phyloP scores from a whole-genome alignment of 1,284 basidiomycete genomes.

The Puccinia polysora region DNA sequence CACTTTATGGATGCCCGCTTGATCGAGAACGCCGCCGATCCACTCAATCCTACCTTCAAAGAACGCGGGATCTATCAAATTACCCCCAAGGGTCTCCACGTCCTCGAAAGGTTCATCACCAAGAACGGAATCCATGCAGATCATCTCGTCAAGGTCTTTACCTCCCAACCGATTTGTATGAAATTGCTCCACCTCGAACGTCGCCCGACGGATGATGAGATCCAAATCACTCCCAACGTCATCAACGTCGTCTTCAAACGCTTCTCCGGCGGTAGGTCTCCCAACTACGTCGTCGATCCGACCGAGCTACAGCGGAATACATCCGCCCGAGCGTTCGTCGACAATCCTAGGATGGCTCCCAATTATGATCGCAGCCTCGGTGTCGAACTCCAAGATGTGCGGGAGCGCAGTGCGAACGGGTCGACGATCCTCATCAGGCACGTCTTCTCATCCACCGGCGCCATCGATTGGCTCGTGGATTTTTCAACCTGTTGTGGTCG shows the following conservation, averaged over 20 bases:
- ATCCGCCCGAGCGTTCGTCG: slow-evolving; percentile 49
- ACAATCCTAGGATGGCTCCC: slow-evolving; percentile 50
- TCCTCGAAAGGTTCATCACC: slow-evolving; percentile 96
- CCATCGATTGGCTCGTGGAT: slow-evolving; percentile 94
- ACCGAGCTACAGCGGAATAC: slow-evolving; percentile 35
- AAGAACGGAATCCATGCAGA: slow-evolving; percentile 97
- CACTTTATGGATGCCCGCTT: slow-evolving; percentile 98
- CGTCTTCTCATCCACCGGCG: slow-evolving; percentile 78
- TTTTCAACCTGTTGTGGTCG: slow-evolving; percentile 92
- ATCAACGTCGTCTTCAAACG: slow-evolving; percentile 92
- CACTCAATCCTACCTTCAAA: slow-evolving; percentile 82
- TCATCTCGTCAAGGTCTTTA: slow-evolving; percentile 82
- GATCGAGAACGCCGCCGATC: slow-evolving; percentile 92
- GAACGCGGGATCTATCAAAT: slow-evolving; percentile 92
- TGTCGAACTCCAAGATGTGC: slow-evolving; percentile 60
- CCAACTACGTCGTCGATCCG: slow-evolving; percentile 63
- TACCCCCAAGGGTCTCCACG: slow-evolving; percentile 95
- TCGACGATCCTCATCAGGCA: slow-evolving; percentile 59
- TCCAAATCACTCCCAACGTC: slow-evolving; percentile 87
- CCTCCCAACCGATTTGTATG: slow-evolving; percentile 92
- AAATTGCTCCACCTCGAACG: slow-evolving; percentile 95
- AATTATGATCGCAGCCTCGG: slow-evolving; percentile 57
- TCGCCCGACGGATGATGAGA: slow-evolving; percentile 86
- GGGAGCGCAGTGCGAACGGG: slow-evolving; percentile 57
- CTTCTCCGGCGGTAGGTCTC: slow-evolving; percentile 72